Base-by-base conservation (phyloP, 805 yeast species). In the Candida yuanshanica region DNA sequence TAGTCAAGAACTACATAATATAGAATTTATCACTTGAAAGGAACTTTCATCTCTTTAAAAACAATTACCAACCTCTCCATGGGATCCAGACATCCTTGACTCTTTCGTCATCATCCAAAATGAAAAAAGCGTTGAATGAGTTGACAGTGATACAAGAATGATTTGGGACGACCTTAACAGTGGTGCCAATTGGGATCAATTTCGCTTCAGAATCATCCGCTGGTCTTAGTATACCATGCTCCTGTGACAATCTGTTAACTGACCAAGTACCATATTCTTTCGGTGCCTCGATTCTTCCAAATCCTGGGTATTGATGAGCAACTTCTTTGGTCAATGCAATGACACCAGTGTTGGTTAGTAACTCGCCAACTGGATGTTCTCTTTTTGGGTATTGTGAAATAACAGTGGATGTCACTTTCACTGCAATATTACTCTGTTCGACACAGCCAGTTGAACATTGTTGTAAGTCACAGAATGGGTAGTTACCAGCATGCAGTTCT, bases 401-500 rank as follows among this genome's bases (percentile, higher is more conserved):
- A 3, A 81, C 81, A 24, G 79, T 77, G 0, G 83, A 81, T 18
- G 79, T 48, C 2, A 81, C 79, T 20, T 59, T 60, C 20, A 75
- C 64, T 0, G 88, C 71, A 29, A 82, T 68, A 33, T 70, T 64
- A 1, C 63, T 60, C 16, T 56, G 53, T 1, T 61, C 51, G 12
- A 81, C 68, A 48, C 83, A 75, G 0, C 76, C 76, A 0, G 93
- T 85, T 11, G 85, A 73, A n/a, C 79, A 69, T 56, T 85, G 93
- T 56, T 85, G 95, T 40, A 83, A 62, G 55, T 85, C 95, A 52
- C 83, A 77, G 53, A 79, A 72, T 4, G 81, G 72, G 53, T 81
- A 84, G 55, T 84, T 83, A 11, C 95, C 95, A n/a, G 91, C 90
- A 56, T 84, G 95, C 14, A 84, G 56, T 54, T 84, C 93, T 31